Evolutionary conservation across 2,329 filamentous ascomycete genomes (phyloP).

Genomic region (Claviceps sp.): DNA sequence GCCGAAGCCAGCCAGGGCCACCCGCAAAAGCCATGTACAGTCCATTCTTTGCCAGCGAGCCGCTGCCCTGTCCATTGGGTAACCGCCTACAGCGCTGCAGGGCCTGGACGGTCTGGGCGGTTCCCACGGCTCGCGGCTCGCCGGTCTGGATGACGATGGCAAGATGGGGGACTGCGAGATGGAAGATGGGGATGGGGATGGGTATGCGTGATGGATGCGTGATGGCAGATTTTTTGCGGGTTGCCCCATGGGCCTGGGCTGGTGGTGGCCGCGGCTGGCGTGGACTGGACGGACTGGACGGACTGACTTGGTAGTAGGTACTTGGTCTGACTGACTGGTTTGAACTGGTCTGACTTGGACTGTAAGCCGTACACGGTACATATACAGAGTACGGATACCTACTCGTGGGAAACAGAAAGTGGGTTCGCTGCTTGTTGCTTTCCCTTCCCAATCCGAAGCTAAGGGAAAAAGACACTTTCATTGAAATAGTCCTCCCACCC

Average conservation of each 20-base stretch:
- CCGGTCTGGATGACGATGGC: neutral
- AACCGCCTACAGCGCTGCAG: neutral
- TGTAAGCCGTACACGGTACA: too few species aligned
- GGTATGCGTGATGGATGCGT: neutral
- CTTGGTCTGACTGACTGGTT: too few species aligned
- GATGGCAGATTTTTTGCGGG: neutral
- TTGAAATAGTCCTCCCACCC: conserved; percentile 28
- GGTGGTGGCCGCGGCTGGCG: neutral
- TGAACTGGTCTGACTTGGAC: too few species aligned
- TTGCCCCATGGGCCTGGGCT: neutral
- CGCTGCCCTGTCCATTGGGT: too few species aligned
- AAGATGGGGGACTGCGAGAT: neutral
- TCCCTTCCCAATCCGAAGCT: conserved; percentile 1
- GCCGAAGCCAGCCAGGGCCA: neutral
- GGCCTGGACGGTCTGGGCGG: neutral
- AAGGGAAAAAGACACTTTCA: conserved; percentile 10
- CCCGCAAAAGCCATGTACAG: neutral
- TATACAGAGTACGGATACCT: too few species aligned
- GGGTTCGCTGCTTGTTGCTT: conserved; percentile 8
- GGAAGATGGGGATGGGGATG: neutral
- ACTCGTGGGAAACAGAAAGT: conserved; percentile 3
- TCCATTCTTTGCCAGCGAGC: neutral
- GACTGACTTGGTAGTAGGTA: too few species aligned
- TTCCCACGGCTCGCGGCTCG: neutral
- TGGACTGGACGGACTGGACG: too few species aligned